Evolutionary conservation across 257 asterid species (phyloP), one percentile per base, ranked within the genome.

Genomic region (Solanum piurae): DNA sequence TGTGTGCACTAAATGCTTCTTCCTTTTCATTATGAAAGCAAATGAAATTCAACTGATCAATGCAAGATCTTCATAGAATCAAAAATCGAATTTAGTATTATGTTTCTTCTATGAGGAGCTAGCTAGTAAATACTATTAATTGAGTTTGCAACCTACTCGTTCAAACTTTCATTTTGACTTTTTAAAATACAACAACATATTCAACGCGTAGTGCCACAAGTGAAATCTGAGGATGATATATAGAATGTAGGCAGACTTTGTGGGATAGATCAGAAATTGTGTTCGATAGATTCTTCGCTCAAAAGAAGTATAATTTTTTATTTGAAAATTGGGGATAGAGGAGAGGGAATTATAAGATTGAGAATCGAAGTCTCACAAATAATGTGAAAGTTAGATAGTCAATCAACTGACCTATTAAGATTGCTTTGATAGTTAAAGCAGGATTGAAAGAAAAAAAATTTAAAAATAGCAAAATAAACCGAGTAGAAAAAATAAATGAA

Each of bases 1-100:
- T 9, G 55, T 82, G 69, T 31, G 20, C 69, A 79, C 66, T 79
- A 82, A 82, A 82, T 82, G 86, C 86, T 49, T 49, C 69, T 29
- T 31, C 44, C 71, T 49, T 82, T 31, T 46, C 85, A 29, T 27
- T 44, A 44, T 29, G 68, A 80, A 80, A 80, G 16, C 66, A 80
- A 80, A 49, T 49, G 69, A 29, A 82, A 18, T 82, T 82, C 20
- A 31, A 29, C 27, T 27, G 40, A 79, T 10, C 44, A 82, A 18
- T 49, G 31, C 86, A 29, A 31, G 7, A 20, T 82, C 31, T 18
- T 49, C 86, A 10, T 1, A 0, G 29, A 49, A 49, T 82, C 10
- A 82, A 82, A 66, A 49, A 42, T 82, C 69, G 29, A 82, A 42
- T 46, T 73, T 36, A 72, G 49, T 34, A 73, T 20, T 25, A 80